A percentile compares a stretch with the other conserved stretches of the same genome.
Conservation (phyloP, 1,284 basidiomycete genomes). For the Tilletia walkeri region DNA sequence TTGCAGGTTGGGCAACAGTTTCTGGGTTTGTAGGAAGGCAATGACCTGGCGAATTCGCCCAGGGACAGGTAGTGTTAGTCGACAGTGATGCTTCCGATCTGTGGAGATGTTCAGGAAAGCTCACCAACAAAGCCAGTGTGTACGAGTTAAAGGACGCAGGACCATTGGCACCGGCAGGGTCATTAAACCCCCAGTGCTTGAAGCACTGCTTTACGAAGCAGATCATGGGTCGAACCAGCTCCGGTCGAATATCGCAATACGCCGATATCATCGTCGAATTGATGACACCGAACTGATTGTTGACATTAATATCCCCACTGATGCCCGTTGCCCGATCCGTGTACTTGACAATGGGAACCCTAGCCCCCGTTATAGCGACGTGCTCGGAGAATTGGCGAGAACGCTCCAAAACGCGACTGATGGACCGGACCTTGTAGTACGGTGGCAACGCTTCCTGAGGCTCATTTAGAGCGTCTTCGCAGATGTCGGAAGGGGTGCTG, state of each 20-base stretch:
- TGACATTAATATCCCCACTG: conserved; percentile 43
- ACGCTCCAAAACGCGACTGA: conserved; percentile 25
- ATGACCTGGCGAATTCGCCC: conserved; percentile 25
- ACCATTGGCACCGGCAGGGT: conserved; percentile 37
- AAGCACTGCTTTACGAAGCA: conserved; percentile 47
- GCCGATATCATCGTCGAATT: conserved; percentile 40
- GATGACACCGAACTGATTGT: conserved; percentile 44
- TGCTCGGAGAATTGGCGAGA: conserved; percentile 24
- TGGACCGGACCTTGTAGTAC: conserved; percentile 30
- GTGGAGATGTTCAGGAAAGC: background rate
- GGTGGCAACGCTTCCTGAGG: conserved; percentile 30
- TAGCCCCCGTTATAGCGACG: conserved; percentile 32
- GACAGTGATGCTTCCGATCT: conserved; percentile 7
- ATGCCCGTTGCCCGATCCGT: conserved; percentile 26
- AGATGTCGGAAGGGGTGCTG: conserved; percentile 30
- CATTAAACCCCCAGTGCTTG: conserved; percentile 37
- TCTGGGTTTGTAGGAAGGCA: conserved; percentile 49
- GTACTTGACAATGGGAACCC: conserved; percentile 49
- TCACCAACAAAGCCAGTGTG: conserved; percentile 39
- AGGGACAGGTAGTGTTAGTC: background rate
- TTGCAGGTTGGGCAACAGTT: conserved; percentile 55
- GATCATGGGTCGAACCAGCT: conserved; percentile 39
- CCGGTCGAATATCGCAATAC: conserved; percentile 39
- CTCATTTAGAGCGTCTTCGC: conserved; percentile 7
- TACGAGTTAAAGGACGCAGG: conserved; percentile 40